Conservation (phyloP, 805 yeast genomes). For the Saccharomycopsis amapae region DNA sequence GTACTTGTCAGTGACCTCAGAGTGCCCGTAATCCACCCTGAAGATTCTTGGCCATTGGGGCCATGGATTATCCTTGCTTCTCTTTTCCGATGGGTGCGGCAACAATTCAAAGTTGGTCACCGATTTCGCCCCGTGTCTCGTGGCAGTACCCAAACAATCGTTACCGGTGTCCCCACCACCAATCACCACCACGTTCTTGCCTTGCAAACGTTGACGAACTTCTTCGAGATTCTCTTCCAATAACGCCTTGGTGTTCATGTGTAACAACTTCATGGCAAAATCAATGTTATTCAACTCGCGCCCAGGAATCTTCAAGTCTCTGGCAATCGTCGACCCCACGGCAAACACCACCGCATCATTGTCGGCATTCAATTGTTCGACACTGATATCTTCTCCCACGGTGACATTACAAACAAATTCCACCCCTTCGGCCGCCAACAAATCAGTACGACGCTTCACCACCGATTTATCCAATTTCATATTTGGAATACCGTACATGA, state of each 20-base stretch:
- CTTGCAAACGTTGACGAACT: slow-evolving; percentile 62
- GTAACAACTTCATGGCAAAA: slow-evolving; percentile 89
- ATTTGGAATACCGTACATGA: slow-evolving; percentile 99
- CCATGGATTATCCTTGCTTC: slow-evolving; percentile 97
- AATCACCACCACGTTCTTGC: slow-evolving; percentile 89
- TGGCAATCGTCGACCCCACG: slow-evolving; percentile 93
- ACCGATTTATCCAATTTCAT: slow-evolving; percentile 93
- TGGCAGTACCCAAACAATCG: slow-evolving; percentile 96
- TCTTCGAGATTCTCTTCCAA: slow-evolving; percentile 74
- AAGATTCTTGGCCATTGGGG: slow-evolving; percentile 99
- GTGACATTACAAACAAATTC: slow-evolving; percentile 69
- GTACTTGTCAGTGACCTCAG: slow-evolving; percentile 89
- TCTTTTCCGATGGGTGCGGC: slow-evolving; percentile 81
- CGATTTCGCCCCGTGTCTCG: slow-evolving; percentile 94
- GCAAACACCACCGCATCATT: slow-evolving; percentile 86
- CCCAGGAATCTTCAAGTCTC: slow-evolving; percentile 92
- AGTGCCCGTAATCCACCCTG: slow-evolving; percentile 96
- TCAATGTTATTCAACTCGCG: slow-evolving; percentile 84
- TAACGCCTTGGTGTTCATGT: slow-evolving; percentile 83
- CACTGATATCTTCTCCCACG: slow-evolving; percentile 75
- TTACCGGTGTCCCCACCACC: slow-evolving; percentile 99
- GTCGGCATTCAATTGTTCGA: slow-evolving; percentile 54
- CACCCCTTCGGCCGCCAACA: slow-evolving; percentile 86
- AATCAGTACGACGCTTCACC: slow-evolving; percentile 88
- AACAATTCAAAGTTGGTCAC: slow-evolving; percentile 90